A percentile compares a stretch with the other conserved stretches of the same genome.
These are phyloP conservation scores for Prunus kanzakura DNA, from an alignment of 306 rosid genomes.

Conservation along the genomic window DNA sequence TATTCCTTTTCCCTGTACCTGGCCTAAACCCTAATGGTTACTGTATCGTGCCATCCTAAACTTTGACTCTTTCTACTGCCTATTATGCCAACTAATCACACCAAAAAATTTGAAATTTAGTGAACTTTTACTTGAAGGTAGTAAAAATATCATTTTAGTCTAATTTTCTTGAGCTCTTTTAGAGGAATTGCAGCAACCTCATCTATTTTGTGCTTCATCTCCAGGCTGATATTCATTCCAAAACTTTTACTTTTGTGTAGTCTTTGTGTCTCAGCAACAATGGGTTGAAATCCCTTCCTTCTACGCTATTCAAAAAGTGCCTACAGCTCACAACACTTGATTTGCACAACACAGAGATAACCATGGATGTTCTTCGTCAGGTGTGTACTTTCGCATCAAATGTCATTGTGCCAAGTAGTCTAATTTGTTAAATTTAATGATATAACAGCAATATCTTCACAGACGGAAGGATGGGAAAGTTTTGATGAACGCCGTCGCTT, in stretches of 20 bases:
- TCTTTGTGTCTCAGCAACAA: slow-evolving; percentile 72
- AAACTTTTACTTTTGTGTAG: slow-evolving; percentile 35
- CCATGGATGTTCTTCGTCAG: slow-evolving; percentile 81
- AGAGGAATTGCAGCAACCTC: not conserved
- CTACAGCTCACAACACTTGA: slow-evolving; percentile 71
- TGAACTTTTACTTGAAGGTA: not conserved
- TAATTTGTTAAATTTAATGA: slow-evolving; percentile 11
- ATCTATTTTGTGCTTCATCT: not conserved
- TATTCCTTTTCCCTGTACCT: not conserved
- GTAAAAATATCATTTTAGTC: not conserved
- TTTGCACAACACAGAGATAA: slow-evolving; percentile 85
- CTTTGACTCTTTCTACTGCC: not conserved
- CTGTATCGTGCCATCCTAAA: not conserved
- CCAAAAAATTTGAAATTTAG: not conserved
- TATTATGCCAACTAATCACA: not conserved
- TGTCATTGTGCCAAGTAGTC: not conserved
- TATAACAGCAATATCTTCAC: slow-evolving; percentile 18
- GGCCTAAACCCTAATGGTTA: not conserved
- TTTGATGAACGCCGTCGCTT: slow-evolving; percentile 73
- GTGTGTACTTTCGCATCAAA: slow-evolving; percentile 30
- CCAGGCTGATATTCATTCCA: not conserved
- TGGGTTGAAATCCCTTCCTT: slow-evolving; percentile 75
- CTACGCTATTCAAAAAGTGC: slow-evolving; percentile 67
- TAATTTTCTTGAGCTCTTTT: not conserved
- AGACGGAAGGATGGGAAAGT: slow-evolving; percentile 87